A percentile compares a stretch with the other conserved stretches of the same genome.
Evolutionary conservation across 2,329 filamentous ascomycete genomes (phyloP).

Genomic region (Epichloe coenophiala): DNA sequence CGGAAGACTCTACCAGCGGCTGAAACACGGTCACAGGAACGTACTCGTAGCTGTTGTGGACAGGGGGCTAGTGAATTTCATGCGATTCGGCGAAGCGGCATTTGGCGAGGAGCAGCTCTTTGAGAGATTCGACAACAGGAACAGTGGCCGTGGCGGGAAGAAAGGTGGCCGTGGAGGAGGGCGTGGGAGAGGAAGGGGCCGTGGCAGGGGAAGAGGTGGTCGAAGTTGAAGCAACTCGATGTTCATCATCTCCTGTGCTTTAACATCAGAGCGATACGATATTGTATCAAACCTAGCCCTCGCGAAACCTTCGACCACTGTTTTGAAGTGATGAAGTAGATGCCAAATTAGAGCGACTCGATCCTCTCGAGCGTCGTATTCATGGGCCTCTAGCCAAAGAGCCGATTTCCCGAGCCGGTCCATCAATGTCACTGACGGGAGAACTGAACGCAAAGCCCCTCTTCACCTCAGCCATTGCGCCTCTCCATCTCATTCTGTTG

Average conservation of each 20-base stretch:
- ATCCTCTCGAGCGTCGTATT: no score
- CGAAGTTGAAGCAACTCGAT: background rate
- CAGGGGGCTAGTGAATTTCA: constrained; percentile 76
- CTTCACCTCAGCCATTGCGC: no score
- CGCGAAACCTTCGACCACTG: no score
- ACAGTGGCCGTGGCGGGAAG: constrained; percentile 28
- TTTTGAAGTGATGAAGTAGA: no score
- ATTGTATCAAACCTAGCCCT: no score
- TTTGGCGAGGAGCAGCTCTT: constrained; percentile 67
- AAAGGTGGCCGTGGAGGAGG: constrained; percentile 17
- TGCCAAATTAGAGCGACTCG: no score
- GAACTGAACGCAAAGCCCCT: no score
- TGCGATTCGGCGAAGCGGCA: constrained; percentile 65
- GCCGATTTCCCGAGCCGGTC: no score
- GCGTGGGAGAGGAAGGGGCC: constrained; percentile 7
- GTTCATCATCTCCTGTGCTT: background rate
- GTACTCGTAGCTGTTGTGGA: constrained; percentile 83
- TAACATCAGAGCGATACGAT: background rate
- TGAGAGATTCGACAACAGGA: constrained; percentile 37
- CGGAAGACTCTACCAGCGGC: constrained; percentile 53
- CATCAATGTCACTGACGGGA: no score
- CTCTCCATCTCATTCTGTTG: no score
- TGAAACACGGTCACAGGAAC: constrained; percentile 76
- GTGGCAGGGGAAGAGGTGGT: constrained; percentile 10
- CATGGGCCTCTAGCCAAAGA: no score